Evolutionary conservation across 257 asterid species (phyloP).

Genomic region (Agastache rugosa): DNA sequence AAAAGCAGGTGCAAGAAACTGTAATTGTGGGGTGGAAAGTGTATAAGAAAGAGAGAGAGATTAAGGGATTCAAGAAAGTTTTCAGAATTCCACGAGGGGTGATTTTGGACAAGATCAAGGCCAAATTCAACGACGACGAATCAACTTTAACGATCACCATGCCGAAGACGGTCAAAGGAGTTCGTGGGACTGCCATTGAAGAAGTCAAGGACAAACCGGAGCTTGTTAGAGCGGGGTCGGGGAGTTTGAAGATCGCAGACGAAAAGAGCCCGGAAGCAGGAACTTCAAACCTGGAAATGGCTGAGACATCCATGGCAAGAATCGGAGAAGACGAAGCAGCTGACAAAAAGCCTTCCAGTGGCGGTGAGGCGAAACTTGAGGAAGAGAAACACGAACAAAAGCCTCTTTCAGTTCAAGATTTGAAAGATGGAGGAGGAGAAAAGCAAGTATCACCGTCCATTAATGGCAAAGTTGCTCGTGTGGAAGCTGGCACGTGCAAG

Average conservation of each 20-base stretch:
- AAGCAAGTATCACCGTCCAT: not conserved
- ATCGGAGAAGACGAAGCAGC: conserved; percentile 18
- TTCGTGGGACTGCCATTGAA: conserved; percentile 56
- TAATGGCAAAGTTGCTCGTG: not conserved
- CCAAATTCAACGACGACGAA: conserved; percentile 61
- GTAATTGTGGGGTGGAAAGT: conserved; percentile 65
- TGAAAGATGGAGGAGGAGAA: conserved; percentile 5
- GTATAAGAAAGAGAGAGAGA: conserved; percentile 56
- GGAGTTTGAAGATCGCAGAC: conserved; percentile 46
- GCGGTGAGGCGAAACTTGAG: not conserved
- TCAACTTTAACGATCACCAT: conserved; percentile 62
- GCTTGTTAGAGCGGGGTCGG: conserved; percentile 45
- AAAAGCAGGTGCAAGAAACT: conserved; percentile 63
- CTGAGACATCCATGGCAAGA: conserved; percentile 17
- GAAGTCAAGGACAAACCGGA: conserved; percentile 62
- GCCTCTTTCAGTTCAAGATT: conserved; percentile 11
- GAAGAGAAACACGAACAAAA: not conserved
- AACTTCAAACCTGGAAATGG: conserved; percentile 16
- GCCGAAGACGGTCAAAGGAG: conserved; percentile 75
- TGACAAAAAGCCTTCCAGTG: not conserved
- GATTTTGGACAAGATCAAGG: conserved; percentile 69
- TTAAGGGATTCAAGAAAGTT: conserved; percentile 64
- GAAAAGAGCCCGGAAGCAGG: conserved; percentile 31
- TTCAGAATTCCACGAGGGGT: conserved; percentile 80
- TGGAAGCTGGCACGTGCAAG: conserved; percentile 17